These are phyloP conservation scores for Cytospora leucostoma DNA, from an alignment of 2,329 filamentous ascomycete genomes.

Conservation along the genomic window DNA sequence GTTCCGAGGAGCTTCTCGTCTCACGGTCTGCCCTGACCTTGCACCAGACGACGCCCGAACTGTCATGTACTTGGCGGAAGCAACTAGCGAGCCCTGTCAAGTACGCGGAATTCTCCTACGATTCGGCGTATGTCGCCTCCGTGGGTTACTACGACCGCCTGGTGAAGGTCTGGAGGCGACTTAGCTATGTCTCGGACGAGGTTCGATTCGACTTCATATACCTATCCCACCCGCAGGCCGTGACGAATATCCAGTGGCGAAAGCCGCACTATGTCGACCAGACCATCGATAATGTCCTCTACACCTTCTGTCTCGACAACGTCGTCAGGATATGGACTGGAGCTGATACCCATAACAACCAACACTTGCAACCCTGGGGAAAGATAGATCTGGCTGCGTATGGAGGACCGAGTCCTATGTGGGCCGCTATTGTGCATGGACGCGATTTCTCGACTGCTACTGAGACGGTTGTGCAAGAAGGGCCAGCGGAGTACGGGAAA, in stretches of 20 bases:
- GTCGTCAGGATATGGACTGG: constrained; percentile 81
- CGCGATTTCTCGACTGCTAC: constrained; percentile 77
- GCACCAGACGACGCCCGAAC: constrained; percentile 55
- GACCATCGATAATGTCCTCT: constrained; percentile 81
- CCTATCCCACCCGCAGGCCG: constrained; percentile 75
- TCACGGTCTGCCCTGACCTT: constrained; percentile 71
- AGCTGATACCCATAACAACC: constrained; percentile 68
- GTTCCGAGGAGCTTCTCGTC: constrained; percentile 79
- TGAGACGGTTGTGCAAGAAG: constrained; percentile 69
- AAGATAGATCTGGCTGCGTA: constrained; percentile 72
- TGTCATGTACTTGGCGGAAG: constrained; percentile 71
- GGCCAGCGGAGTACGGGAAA: constrained; percentile 56
- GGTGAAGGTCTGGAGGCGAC: constrained; percentile 88
- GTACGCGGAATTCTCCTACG: constrained; percentile 78
- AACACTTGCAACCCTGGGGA: constrained; percentile 77
- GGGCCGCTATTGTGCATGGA: constrained; percentile 81
- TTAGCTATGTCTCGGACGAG: constrained; percentile 80
- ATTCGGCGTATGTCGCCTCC: constrained; percentile 84
- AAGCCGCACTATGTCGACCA: constrained; percentile 76
- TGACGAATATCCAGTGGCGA: constrained; percentile 88
- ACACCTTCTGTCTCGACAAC: constrained; percentile 83
- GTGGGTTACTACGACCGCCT: constrained; percentile 76
- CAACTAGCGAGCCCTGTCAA: constrained; percentile 71
- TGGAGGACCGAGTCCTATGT: constrained; percentile 49
- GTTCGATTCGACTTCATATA: constrained; percentile 90